Evolutionary conservation across 192 early-diverging fungal genomes (phyloP).

Genomic region (Phycomyces blakesleeanus): DNA sequence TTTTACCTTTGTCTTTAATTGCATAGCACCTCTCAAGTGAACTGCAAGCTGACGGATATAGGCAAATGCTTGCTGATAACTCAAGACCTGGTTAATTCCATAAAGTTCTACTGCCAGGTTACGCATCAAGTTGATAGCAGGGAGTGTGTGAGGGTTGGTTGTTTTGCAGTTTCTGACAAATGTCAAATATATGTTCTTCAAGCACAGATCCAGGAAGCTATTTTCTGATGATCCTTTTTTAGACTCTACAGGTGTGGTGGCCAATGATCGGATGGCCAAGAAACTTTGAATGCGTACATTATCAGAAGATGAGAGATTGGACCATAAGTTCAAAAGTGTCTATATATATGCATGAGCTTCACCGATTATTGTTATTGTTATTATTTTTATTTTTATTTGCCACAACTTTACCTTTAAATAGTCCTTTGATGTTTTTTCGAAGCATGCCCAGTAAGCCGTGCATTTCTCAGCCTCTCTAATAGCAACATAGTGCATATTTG

Average conservation of each 20-base stretch:
- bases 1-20: conserved; percentile 65
- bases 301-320: conserved; percentile 56
- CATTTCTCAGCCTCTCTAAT: conserved; percentile 77
- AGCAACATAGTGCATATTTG: conserved; percentile 79
- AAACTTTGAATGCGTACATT: conserved; percentile 77
- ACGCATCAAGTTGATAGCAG: conserved; percentile 85
- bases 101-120: conserved; percentile 89
- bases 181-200: conserved; percentile 81
- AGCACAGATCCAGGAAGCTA: conserved; percentile 59
- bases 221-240: conserved; percentile 13
- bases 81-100: conserved; percentile 69
- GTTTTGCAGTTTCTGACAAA: conserved; percentile 75
- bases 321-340: conserved; percentile 49
- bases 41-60: conserved; percentile 93
- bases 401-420: conserved; percentile 66
- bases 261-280: conserved; percentile 77
- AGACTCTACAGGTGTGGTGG: conserved; percentile 32
- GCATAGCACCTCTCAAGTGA: conserved; percentile 84
- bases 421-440: conserved; percentile 77
- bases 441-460: conserved; percentile 76
- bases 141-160: conserved; percentile 77
- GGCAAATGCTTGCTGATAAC: conserved; percentile 92
- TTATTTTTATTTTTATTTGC: too few relatives aligned
- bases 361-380: not conserved
- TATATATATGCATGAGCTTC: not conserved